Percentiles rank a stretch among this genome's conserved stretches.
Conservation (phyloP, 2,329 filamentous ascomycete species). For the Lachnellula suecica region DNA sequence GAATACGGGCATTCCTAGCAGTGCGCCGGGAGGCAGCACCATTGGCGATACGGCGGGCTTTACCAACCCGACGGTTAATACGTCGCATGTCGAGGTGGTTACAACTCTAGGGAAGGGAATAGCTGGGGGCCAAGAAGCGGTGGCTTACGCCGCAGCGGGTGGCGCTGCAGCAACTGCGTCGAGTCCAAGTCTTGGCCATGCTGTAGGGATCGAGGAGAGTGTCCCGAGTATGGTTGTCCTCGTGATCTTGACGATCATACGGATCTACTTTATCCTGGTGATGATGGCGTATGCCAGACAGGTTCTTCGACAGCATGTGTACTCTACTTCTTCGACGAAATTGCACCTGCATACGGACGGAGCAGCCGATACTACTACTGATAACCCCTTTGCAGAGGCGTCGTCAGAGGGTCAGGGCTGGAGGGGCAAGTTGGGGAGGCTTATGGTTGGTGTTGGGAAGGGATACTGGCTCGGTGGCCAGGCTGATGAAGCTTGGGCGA, state of each 20-base stretch:
- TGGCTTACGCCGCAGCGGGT: constrained; percentile 43
- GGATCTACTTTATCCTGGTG: constrained; percentile 81
- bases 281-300: constrained; percentile 81
- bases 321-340: constrained; percentile 39
- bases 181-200: constrained; percentile 56
- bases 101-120: constrained; percentile 45
- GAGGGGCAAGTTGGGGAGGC: constrained; percentile 74
- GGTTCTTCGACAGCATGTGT: constrained; percentile 69
- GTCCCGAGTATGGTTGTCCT: constrained; percentile 79
- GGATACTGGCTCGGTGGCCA: constrained; percentile 79
- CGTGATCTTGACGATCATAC: constrained; percentile 68
- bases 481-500: constrained; percentile 65
- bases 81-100: constrained; percentile 54
- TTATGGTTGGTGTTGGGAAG: constrained; percentile 72
- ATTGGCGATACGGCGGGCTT: constrained; percentile 66
- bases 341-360: constrained; percentile 33
- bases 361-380: constrained; percentile 47
- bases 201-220: constrained; percentile 64
- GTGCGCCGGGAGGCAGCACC: constrained; percentile 34
- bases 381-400: constrained; percentile 68
- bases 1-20: constrained; percentile 41
- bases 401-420: constrained; percentile 77
- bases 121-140: constrained; percentile 49
- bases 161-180: constrained; percentile 36
- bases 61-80: constrained; percentile 61